Conservation (phyloP, 257 asterid genomes). For the Salvia miltiorrhiza region DNA sequence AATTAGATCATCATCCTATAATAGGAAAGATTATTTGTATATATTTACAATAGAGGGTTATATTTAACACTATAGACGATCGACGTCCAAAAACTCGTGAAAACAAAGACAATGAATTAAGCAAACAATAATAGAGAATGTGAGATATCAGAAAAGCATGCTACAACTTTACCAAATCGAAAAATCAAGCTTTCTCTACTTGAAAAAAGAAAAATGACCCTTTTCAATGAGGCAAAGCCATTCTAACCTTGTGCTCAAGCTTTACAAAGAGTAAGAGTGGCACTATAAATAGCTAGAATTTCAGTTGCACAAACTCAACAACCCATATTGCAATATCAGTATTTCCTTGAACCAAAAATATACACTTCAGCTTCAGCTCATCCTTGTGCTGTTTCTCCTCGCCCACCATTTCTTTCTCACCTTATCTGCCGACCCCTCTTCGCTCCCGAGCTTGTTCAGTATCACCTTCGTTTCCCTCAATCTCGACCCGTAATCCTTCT, state of each 20-base stretch:
- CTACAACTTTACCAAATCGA: too few relatives aligned
- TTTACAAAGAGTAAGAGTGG: constrained; percentile 2
- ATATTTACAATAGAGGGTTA: too few relatives aligned
- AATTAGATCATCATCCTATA: too few relatives aligned
- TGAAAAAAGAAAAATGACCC: too few relatives aligned
- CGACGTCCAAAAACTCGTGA: too few relatives aligned
- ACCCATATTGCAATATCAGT: not conserved
- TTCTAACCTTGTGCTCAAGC: constrained; percentile 10
- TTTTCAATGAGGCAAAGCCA: constrained; percentile 17
- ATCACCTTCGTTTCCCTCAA: constrained; percentile 89
- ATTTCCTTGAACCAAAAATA: not conserved
- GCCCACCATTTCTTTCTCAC: constrained; percentile 91
- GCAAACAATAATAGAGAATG: too few relatives aligned
- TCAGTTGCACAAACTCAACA: constrained; percentile 4
- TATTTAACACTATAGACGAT: too few relatives aligned
- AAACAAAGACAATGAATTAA: too few relatives aligned
- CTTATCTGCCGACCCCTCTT: constrained; percentile 60
- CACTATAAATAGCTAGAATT: not conserved
- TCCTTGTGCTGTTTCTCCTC: constrained; percentile 74
- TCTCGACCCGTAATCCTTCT: constrained; percentile 82
- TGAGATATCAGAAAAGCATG: too few relatives aligned
- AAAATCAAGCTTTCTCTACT: too few relatives aligned
- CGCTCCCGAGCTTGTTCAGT: constrained; percentile 70
- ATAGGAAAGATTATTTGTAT: too few relatives aligned
- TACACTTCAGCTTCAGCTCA: constrained; percentile 28